A percentile compares a stretch with the other conserved stretches of the same genome.
These are phyloP conservation scores for Geotrichum reessii DNA, from an alignment of 1,139 yeast genomes.

Conservation along the genomic window DNA sequence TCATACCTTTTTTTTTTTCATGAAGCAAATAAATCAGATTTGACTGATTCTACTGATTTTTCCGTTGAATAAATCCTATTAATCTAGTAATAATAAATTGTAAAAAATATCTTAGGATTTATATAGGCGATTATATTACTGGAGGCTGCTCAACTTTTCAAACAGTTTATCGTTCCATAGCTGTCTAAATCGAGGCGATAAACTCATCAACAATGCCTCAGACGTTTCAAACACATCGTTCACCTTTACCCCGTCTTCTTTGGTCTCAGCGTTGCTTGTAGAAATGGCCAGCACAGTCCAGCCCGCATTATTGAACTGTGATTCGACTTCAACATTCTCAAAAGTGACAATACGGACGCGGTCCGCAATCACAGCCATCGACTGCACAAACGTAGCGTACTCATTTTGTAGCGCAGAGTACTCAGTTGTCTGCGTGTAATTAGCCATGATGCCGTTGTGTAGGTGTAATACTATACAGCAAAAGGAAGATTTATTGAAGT, in stretches of 20 bases:
- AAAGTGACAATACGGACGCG: not conserved
- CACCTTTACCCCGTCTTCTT: not conserved
- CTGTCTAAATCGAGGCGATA: conserved; percentile 37
- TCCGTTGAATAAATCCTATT: not conserved
- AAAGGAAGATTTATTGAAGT: no score
- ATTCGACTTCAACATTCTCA: not conserved
- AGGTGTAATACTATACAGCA: no score
- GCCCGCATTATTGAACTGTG: not conserved
- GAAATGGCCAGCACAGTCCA: not conserved
- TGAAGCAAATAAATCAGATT: no score
- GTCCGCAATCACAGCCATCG: not conserved
- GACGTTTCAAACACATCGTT: conserved; percentile 37
- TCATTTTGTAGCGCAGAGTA: not conserved
- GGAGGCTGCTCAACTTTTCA: conserved; percentile 25
- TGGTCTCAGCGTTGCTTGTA: not conserved
- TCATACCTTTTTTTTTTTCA: no score
- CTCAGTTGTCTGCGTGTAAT: not conserved
- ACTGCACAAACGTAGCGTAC: not conserved
- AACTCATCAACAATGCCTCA: conserved; percentile 43
- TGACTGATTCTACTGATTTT: not conserved
- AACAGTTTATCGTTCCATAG: conserved; percentile 36
- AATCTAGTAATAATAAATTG: not conserved
- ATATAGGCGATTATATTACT: not conserved
- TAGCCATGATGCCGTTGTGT: no score
- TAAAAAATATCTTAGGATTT: not conserved